phyloP scores from a whole-genome alignment of 1,139 yeast genomes.

The Maudiozyma humilis region DNA sequence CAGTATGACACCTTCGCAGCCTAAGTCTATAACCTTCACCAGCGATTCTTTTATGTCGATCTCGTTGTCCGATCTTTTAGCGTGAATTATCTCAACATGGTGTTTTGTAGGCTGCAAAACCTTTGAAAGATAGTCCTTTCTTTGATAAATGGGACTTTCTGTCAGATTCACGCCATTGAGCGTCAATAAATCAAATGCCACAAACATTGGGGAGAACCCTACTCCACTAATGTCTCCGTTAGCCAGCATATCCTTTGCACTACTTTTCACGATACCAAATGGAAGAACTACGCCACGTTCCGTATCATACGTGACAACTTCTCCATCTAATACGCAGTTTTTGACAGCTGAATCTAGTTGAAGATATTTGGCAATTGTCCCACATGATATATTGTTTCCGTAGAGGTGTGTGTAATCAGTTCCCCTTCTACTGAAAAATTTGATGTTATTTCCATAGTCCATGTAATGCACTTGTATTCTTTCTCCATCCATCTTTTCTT shows the following conservation, averaged over 20 bases:
- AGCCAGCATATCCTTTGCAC: conserved; percentile 39
- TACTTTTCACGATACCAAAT: conserved; percentile 68
- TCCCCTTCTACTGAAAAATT: conserved; percentile 61
- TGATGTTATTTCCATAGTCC: conserved; percentile 37
- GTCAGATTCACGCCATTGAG: conserved; percentile 59
- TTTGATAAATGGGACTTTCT: conserved; percentile 43
- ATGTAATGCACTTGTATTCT: conserved; percentile 64
- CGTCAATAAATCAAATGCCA: conserved; percentile 65
- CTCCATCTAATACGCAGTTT: conserved; percentile 69
- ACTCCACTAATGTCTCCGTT: conserved; percentile 30
- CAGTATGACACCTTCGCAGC: conserved; percentile 77
- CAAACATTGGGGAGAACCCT: conserved; percentile 48
- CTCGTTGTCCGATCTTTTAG: conserved; percentile 38
- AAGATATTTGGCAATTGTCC: conserved; percentile 55
- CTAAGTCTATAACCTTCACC: conserved; percentile 47
- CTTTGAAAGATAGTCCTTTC: conserved; percentile 46
- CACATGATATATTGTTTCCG: conserved; percentile 49
- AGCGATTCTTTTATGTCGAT: conserved; percentile 51
- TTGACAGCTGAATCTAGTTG: conserved; percentile 39
- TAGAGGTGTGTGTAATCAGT: conserved; percentile 68
- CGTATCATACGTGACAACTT: conserved; percentile 83
- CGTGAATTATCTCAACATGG: conserved; percentile 49
- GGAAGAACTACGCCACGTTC: conserved; percentile 54
- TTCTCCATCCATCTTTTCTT: conserved; percentile 93
- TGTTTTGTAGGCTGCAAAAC: conserved; percentile 41